A percentile compares a stretch with the other conserved stretches of the same genome.
phyloP scores from a whole-genome alignment of 805 yeast genomes.

The Teunomyces kruisii region DNA sequence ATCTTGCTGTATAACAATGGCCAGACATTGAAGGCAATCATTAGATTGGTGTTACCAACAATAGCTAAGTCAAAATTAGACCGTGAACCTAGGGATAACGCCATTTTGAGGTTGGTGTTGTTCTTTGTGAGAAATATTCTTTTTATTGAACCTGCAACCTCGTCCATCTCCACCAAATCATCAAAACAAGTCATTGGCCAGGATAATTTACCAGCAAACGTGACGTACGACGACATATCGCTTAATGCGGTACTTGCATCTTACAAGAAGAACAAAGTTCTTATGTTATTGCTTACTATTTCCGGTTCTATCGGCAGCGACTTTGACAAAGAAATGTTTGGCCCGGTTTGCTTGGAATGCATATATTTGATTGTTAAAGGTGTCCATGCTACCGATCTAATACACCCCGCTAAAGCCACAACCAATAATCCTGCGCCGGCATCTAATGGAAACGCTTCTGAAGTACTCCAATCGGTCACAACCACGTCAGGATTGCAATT shows the following conservation, averaged over 20 bases:
- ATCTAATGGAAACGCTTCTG: constrained; percentile 3
- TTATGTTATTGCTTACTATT: constrained; percentile 70
- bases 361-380: constrained; percentile 63
- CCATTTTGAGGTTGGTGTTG: constrained; percentile 68
- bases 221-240: constrained; percentile 66
- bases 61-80: constrained; percentile 50
- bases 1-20: constrained; percentile 61
- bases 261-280: constrained; percentile 69
- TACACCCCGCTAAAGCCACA: background rate
- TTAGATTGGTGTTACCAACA: constrained; percentile 66
- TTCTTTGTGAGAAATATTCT: constrained; percentile 77
- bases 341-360: constrained; percentile 65
- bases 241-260: constrained; percentile 54
- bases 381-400: constrained; percentile 1
- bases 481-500: constrained; percentile 43
- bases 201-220: constrained; percentile 54
- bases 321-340: constrained; percentile 60
- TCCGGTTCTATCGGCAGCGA: constrained; percentile 64
- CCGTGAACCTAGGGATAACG: constrained; percentile 69
- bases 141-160: constrained; percentile 68
- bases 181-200: constrained; percentile 25
- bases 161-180: constrained; percentile 47
- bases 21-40: constrained; percentile 62
- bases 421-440: background rate
- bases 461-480: constrained; percentile 17